Evolutionary conservation across 1,284 basidiomycete species (phyloP), one percentile per base, ranked within the genome.

Genomic region (Ceratobasidium sp.): DNA sequence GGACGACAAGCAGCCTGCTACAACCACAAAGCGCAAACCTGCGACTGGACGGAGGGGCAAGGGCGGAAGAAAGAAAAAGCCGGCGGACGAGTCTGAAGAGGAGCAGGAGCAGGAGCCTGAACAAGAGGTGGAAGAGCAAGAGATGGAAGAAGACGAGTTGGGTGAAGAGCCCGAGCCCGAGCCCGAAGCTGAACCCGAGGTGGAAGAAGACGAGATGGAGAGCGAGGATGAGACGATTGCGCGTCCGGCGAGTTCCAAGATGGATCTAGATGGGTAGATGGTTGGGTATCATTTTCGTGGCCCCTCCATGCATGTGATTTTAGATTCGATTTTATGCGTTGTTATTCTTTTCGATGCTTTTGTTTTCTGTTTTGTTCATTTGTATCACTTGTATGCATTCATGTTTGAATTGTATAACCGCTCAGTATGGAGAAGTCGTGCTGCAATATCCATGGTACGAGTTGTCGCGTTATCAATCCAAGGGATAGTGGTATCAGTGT

Each of bases 81-180:
- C 65, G n/a, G 52, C 28, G 8, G 65, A 69, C 21, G 65, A 69
- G 53, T 69, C 65, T 9, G 65, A 69, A 5, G 65, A 67, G 18
- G 32, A 36, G 36, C 50, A 41, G 23, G 30, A 52, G 46, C 39
- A 53, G 26, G 50, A 53, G 21, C 53, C 26, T 9, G 64, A 50
- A 5, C 21, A 55, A 26, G 64, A 67, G 64, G 50, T 16, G 6
- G 48, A 41, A 16, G 65, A 69, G 26, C 23, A 21, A 9, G 53
- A 69, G 36, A 41, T 57, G 52, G 65, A 69, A 57, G 65, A 69
- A 30, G 61, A 65, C 32, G 61, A 65, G 61, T 52, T 65, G 46
- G 48, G 34, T 30, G 61, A 59, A 18, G 45, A 65, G 36, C 3
- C 10, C 9, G 59, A 61, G 34, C 36, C 59, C 21, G 59, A 61